Base-by-base conservation (phyloP, 768 basidiomycete species). In the Lentinula sp. region DNA sequence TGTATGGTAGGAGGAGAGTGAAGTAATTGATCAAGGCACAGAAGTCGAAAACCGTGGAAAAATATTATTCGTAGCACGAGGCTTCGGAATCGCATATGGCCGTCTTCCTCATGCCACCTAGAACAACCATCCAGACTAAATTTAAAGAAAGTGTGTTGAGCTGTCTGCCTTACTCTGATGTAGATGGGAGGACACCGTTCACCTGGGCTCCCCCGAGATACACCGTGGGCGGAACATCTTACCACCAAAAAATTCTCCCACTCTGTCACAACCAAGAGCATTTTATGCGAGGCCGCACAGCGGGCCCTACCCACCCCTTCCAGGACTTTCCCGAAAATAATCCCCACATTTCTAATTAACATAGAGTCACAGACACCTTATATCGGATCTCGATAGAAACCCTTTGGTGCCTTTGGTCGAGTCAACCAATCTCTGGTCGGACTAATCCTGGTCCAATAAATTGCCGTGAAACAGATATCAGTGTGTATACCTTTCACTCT, bases 261-360 rank as follows among this genome's bases (percentile, higher is more conserved):
- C 55, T 39, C 39, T 39, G 53, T 36, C 36, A 28, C 23, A 53
- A 36, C 33, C 54, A 55, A 18, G 41, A 41, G 55, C 55, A 23
- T 28, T 41, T 56, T 56, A 12, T 56, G 37, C 39, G 37, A 54
- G 37, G 50, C 50, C 32, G 50, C n/a, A 33, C 10, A 33, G 35
- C 32, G 50, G 50, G 10, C 6, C 37, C 53, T 39, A n/a, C 55
- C 23, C 39, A 35, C 53, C n/a, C 28, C 37, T 42, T 43, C 55
- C 41, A 42, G 28, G 37, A 43, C 55, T 56, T 56, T 56, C 41
- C 55, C 55, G 55, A 56, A 43, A n/a, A 43, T 56, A 41, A 43
- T 56, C 55, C 55, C 55, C 41, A 43, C 23, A 41, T 6, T 10
- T 32, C 4, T 18, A 39, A 20, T 35, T 54, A 28, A 28, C 28